phyloP scores from a whole-genome alignment of 805 yeast species.

The Yamadazyma insecticola region DNA sequence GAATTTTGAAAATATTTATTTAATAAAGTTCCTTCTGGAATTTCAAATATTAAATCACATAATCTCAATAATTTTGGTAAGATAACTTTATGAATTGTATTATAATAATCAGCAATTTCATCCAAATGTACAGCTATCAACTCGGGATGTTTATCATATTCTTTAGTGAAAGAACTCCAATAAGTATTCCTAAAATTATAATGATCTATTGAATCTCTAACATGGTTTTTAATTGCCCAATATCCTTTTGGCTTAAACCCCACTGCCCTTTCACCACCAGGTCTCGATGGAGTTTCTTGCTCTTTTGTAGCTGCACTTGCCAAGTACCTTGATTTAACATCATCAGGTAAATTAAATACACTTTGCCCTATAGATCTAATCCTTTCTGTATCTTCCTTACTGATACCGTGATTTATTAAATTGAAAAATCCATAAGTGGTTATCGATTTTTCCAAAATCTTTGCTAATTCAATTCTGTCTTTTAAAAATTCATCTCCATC shows the following conservation, averaged over 20 bases:
- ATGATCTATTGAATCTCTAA: conserved; percentile 40
- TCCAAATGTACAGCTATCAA: conserved; percentile 32
- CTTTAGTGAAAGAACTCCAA: conserved; percentile 26
- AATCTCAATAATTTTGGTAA: conserved; percentile 31
- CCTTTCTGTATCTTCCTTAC: conserved; percentile 14
- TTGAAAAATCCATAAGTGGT: conserved; percentile 43
- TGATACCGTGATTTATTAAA: conserved; percentile 22
- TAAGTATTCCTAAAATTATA: conserved; percentile 39
- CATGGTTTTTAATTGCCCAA: conserved; percentile 43
- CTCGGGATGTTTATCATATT: conserved; percentile 33
- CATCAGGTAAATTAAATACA: conserved; percentile 21
- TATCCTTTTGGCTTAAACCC: conserved; percentile 47
- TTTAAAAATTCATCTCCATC: conserved; percentile 32
- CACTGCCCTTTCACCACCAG: conserved; percentile 44
- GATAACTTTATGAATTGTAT: conserved; percentile 32
- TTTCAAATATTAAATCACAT: conserved; percentile 41
- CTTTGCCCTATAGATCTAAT: conserved; percentile 21
- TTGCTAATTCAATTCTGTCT: conserved; percentile 29
- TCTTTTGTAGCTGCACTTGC: conserved; percentile 29
- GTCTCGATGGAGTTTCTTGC: conserved; percentile 20
- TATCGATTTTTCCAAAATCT: conserved; percentile 32
- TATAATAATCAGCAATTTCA: conserved; percentile 37
- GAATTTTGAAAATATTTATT: conserved; percentile 32
- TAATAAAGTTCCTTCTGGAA: conserved; percentile 44
- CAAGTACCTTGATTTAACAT: conserved; percentile 18